Evolutionary conservation across 352 stramenopile species (phyloP), one percentile per base, ranked within the genome.

Genomic region (Globisporangium alternatum): DNA sequence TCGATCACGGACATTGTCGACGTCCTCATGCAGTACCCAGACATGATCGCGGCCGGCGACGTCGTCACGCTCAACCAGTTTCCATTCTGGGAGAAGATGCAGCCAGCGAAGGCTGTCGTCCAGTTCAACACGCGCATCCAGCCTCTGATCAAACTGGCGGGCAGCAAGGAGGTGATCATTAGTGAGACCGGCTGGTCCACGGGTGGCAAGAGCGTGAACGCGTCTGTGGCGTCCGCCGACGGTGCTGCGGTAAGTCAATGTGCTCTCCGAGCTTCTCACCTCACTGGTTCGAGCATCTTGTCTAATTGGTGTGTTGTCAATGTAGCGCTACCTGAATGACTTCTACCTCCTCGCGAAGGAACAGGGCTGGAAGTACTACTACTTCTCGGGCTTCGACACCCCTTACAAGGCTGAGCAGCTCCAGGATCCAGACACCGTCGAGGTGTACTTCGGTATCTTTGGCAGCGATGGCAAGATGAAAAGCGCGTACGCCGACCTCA

Each of bases 11-110:
- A 95, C 69, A 93, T 93, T 65, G 68, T 89, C 64, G 86, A 93
- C 63, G 82, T 80, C 58, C 81, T 95, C 65, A 65, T 89, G 21
- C 25, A 77, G 72, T 89, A 95, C 72, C 83, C 84, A n/a, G 68
- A 87, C 59, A 88, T 95, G 56, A 62, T 95, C 55, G 75, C 74
- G 55, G 85, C 83, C 5, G 76, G 81, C 15, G 84, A 95, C 61
- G 83, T 95, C 33, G 81, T 95, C 58, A 90, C 82, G 9, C 80
- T 85, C 63, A 95, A 95, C 77, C 76, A 89, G 76, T 95, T 95
- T 68, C 86, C 86, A 28, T 95, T 84, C 78, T 95, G 86, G 86
- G 84, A 93, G 58, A 78, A 80, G 58, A 72, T 89, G 5, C 74
- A 80, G 2, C 75, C 81, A 5, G 54, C 71, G 33, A 81, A 83